Conservation (phyloP, 192 early-diverging fungal species). For the Podochytrium sp. region DNA sequence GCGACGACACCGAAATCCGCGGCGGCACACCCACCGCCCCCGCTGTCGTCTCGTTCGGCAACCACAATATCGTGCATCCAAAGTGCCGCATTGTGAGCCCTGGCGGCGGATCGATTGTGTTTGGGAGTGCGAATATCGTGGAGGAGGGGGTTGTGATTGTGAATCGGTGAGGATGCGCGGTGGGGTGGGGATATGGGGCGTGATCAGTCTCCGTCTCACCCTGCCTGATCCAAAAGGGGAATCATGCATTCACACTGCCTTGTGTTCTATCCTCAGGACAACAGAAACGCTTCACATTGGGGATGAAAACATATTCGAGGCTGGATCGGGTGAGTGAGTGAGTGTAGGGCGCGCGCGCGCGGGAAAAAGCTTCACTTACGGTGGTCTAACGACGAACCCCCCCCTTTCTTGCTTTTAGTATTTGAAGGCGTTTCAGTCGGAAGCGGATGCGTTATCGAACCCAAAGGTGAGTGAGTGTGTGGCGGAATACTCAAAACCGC, state of each 20-base stretch:
- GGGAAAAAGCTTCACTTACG: no score
- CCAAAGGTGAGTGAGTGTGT: conserved; percentile 52
- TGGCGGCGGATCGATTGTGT: conserved; percentile 64
- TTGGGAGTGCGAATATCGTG: conserved; percentile 76
- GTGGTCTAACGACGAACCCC: no score
- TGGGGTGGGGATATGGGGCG: neutral
- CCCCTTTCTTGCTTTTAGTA: conserved; percentile 38
- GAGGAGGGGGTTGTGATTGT: conserved; percentile 74
- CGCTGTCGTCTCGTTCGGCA: conserved; percentile 28
- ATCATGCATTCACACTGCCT: neutral
- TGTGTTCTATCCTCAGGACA: conserved; percentile 12
- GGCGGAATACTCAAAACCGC: conserved; percentile 43
- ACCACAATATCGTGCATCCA: conserved; percentile 66
- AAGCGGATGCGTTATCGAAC: conserved; percentile 66
- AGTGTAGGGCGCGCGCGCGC: no score
- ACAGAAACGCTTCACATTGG: conserved; percentile 60
- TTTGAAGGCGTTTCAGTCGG: conserved; percentile 71
- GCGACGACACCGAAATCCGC: conserved; percentile 43
- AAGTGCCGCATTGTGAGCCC: conserved; percentile 71
- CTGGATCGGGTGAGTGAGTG: conserved; percentile 61
- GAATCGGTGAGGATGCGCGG: conserved; percentile 57
- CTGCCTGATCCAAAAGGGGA: neutral
- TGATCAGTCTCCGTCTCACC: neutral
- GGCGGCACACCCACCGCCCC: no score
- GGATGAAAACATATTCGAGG: conserved; percentile 76